phyloP scores from a whole-genome alignment of 768 basidiomycete species.

The Pisolithus sp. region DNA sequence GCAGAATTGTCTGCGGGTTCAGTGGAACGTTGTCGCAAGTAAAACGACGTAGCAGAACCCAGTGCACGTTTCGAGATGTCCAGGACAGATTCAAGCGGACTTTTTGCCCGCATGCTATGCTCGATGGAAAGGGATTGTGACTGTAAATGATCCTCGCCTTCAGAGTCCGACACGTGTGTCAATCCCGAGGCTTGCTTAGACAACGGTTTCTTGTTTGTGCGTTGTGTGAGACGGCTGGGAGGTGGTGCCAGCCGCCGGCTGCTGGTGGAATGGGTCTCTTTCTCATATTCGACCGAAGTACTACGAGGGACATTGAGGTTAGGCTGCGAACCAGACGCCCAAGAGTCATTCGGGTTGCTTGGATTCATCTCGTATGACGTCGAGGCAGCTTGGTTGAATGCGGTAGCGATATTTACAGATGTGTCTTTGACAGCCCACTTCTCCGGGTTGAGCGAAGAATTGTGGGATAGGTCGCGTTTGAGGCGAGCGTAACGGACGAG shows the following conservation, averaged over 20 bases:
- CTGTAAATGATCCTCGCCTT: constrained; percentile 44
- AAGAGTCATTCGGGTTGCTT: constrained; percentile 53
- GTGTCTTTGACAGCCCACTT: constrained; percentile 77
- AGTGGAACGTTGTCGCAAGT: constrained; percentile 55
- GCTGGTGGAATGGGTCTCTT: constrained; percentile 48
- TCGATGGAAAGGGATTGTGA: constrained; percentile 22
- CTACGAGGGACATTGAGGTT: constrained; percentile 53
- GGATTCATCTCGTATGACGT: constrained; percentile 35
- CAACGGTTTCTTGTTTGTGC: constrained; percentile 39
- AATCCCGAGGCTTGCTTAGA: constrained; percentile 47
- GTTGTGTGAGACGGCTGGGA: constrained; percentile 39
- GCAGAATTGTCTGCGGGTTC: constrained; percentile 44
- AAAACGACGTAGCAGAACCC: constrained; percentile 50
- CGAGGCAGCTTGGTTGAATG: constrained; percentile 66
- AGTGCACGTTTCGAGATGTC: constrained; percentile 50
- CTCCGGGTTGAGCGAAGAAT: constrained; percentile 43
- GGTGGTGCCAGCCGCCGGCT: constrained; percentile 57
- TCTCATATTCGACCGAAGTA: constrained; percentile 77
- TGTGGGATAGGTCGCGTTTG: constrained; percentile 36
- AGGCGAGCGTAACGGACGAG: constrained; percentile 43
- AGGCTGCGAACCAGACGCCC: constrained; percentile 56
- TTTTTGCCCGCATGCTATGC: constrained; percentile 51
- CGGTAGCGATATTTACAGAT: constrained; percentile 79
- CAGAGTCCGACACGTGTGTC: constrained; percentile 61
- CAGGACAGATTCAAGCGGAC: constrained; percentile 57